Percentiles rank a stretch among this genome's conserved stretches.
phyloP scores from a whole-genome alignment of 1,284 basidiomycete genomes.

The Hemileia vastatrix region DNA sequence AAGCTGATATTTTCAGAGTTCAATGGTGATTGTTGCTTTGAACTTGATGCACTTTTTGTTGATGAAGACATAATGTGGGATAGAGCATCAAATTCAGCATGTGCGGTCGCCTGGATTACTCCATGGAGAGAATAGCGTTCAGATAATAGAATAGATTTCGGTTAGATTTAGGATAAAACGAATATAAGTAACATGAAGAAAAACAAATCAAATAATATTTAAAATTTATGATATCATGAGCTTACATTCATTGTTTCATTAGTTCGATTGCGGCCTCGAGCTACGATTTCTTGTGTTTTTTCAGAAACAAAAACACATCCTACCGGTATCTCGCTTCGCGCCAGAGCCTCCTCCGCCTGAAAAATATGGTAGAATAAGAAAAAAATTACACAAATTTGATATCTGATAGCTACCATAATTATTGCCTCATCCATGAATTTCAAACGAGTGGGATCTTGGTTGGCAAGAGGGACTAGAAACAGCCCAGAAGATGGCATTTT shows the following conservation, averaged over 20 bases:
- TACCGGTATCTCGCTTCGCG: constrained; percentile 81
- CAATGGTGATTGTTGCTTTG: constrained; percentile 48
- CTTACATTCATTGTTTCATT: constrained; percentile 84
- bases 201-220: constrained; percentile 3
- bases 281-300: constrained; percentile 56
- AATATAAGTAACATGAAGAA: constrained; percentile 13
- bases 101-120: constrained; percentile 88
- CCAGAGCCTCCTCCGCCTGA: constrained; percentile 63
- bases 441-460: no score
- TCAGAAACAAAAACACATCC: constrained; percentile 89
- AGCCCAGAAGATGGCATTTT: no score
- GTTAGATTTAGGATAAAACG: no score
- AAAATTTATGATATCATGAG: constrained; percentile 1
- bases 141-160: no score
- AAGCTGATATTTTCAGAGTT: constrained; percentile 1
- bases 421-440: no score
- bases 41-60: constrained; percentile 52
- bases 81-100: constrained; percentile 96
- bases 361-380: no score
- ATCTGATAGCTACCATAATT: no score
- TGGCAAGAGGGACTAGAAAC: no score
- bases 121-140: no score
- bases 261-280: constrained; percentile 79
- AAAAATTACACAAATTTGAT: no score
- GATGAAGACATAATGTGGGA: constrained; percentile 66